Conservation (phyloP, 1,284 basidiomycete species). For the Boletellus deceptivus region DNA sequence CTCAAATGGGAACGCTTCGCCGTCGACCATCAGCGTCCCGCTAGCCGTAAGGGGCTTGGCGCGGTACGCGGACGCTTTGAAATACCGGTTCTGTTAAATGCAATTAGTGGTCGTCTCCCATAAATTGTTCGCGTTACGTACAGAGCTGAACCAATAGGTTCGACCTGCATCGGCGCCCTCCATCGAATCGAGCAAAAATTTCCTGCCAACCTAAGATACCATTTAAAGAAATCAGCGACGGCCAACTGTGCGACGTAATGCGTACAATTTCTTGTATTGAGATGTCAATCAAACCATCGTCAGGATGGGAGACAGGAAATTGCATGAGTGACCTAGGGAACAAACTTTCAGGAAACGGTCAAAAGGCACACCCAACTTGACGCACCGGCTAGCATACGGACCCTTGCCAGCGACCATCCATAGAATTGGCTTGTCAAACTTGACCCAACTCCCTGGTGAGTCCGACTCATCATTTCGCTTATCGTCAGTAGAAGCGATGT, state of each 20-base stretch:
- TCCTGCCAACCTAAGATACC: conserved; percentile 37
- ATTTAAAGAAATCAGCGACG: conserved; percentile 32
- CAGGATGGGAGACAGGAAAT: conserved; percentile 78
- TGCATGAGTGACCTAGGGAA: conserved; percentile 72
- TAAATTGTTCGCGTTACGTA: conserved; percentile 5
- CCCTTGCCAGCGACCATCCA: conserved; percentile 75
- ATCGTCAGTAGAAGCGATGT: conserved; percentile 21
- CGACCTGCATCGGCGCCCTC: conserved; percentile 69
- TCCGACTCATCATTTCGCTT: conserved; percentile 28
- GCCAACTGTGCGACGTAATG: not conserved
- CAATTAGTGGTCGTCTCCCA: not conserved
- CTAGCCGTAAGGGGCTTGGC: conserved; percentile 60
- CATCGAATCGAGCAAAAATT: conserved; percentile 57
- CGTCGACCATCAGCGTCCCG: conserved; percentile 72
- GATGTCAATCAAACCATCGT: conserved; percentile 82
- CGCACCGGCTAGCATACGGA: conserved; percentile 65
- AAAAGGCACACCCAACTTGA: not conserved
- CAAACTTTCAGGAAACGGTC: not conserved
- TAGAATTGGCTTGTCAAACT: conserved; percentile 65
- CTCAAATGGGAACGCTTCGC: conserved; percentile 79
- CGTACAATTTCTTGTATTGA: conserved; percentile 65
- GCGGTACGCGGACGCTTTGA: conserved; percentile 76
- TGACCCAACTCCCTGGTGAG: conserved; percentile 58
- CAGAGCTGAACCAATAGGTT: conserved; percentile 64
- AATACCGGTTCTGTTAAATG: conserved; percentile 65